Evolutionary conservation across 225 moss, liverwort and hornwort genomes (phyloP), one percentile per base, ranked within the genome.

Genomic region (Asterella californica): DNA sequence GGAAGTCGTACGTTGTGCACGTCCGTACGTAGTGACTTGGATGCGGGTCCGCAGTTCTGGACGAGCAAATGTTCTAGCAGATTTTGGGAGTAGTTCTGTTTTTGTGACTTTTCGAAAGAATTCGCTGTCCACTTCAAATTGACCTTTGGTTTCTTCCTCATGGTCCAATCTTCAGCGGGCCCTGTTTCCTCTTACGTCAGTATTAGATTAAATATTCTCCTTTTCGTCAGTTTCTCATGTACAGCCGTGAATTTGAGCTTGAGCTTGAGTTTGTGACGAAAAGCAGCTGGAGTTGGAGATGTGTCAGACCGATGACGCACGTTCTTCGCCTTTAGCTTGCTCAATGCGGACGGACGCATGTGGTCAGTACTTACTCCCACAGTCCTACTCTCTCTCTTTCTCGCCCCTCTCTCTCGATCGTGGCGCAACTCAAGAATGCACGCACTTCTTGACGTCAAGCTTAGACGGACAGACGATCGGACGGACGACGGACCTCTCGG

Each of bases 281-380:
- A n/a, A 64, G 64, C 64, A 64, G 64, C 64, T 27, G 64, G 64
- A 64, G 64, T 64, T n/a, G n/a, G 12, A 64, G 24, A 42, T 27
- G 27, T 64, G 64, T 29, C 64, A 64, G 64, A 64, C n/a, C n/a
- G n/a, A n/a, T 62, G 62, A 62, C 62, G 62, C 29, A 27, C 42
- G 42, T 7, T 7, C 30, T 29, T 64, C 64, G 27, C 30, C 29
- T 64, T 64, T 9, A 64, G 64, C 29, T 64, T 64, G 64, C 2
- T 64, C 64, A n/a, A 64, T 64, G 27, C 64, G 25, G 64, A 64
- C 27, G 64, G 12, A n/a, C 25, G 27, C 30, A 64, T 64, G 64
- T 64, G 25, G n/a, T 62, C 22, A 62, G n/a, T 25, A n/a, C n/a
- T n/a, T n/a, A n/a, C n/a, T n/a, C n/a, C n/a, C n/a, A n/a, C n/a